A percentile compares a stretch with the other conserved stretches of the same genome.
Conservation (phyloP, 2,329 filamentous ascomycete genomes). For the Pestalotiopsis sp. region DNA sequence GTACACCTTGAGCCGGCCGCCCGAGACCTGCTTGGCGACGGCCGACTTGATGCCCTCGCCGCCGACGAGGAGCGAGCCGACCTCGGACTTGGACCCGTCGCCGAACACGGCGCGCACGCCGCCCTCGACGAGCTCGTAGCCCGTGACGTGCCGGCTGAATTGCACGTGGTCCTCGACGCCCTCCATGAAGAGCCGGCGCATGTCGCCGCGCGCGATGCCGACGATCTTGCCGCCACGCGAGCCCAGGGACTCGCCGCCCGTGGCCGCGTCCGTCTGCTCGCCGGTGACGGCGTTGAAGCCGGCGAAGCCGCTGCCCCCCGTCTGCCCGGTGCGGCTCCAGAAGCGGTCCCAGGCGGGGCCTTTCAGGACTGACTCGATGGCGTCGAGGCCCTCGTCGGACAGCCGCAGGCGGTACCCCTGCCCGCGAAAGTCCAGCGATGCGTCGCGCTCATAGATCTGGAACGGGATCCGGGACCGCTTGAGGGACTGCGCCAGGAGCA, state of each 20-base stretch:
- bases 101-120: constrained; percentile 62
- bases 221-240: constrained; percentile 62
- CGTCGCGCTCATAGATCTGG: constrained; percentile 59
- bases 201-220: constrained; percentile 65
- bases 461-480: constrained; percentile 48
- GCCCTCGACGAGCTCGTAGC: constrained; percentile 57
- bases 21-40: constrained; percentile 62
- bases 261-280: constrained; percentile 31
- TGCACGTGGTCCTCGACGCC: constrained; percentile 58
- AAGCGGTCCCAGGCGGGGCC: constrained; percentile 53
- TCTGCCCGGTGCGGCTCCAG: constrained; percentile 63
- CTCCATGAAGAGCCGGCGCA: constrained; percentile 60
- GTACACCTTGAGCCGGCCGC: constrained; percentile 61
- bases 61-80: constrained; percentile 62
- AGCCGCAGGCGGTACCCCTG: constrained; percentile 67
- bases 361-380: constrained; percentile 61
- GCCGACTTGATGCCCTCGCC: constrained; percentile 67
- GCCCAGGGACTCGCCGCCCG: constrained; percentile 38
- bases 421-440: constrained; percentile 53
- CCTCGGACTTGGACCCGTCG: constrained; percentile 60
- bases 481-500: constrained; percentile 47
- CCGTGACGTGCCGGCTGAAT: constrained; percentile 58
- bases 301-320: constrained; percentile 56
- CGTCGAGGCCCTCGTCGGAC: constrained; percentile 58
- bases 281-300: constrained; percentile 57